Evolutionary conservation across 805 yeast genomes (phyloP), one percentile per base, ranked within the genome.

Genomic region (Schwanniomyces occidentalis): DNA sequence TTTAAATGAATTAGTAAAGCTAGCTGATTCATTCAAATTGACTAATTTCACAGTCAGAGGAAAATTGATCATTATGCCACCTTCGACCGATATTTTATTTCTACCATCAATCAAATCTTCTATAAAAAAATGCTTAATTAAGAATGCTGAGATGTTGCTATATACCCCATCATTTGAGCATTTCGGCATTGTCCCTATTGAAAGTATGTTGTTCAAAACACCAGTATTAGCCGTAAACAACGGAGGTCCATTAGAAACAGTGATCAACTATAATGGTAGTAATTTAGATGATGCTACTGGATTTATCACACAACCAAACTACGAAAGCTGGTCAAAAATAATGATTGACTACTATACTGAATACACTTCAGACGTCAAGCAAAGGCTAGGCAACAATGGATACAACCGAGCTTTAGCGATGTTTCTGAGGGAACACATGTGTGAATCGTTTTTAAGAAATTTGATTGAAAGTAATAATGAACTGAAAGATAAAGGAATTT

Each of bases 101-200:
- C 56, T 90, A 38, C 95, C 96, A 0, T 87, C 96, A 0, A 76
- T 91, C 6, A 73, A 85, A 25, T 71, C 88, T 1, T 54, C 71
- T 2, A 55, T 85, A 40, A 87, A 88, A 40, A 59, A 80, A 71
- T 53, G 73, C 2, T 69, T 93, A 17, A 63, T 93, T 21, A 56
- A 71, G 24, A 58, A 66, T 7, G 71, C 90, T 2, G 71, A 73
- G 30, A 47, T 85, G 37, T 68, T 93, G 15, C 61, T 90, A 28
- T 93, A 93, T 54, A 93, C 99, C 0, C 99, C 99, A 3, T 71
- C 85, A 0, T 75, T 75, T 49, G 99, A 93, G 58, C 99, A 93
- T 63, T 93, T 93, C 55, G 99, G 99, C 9, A 93, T 93, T 44
- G 99, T 93, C 7, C 99, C 99, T 1, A 71, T 93, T 10, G 99